Evolutionary conservation across 1,139 yeast species (phyloP).

Genomic region (Barnettozyma hawaiiensis): DNA sequence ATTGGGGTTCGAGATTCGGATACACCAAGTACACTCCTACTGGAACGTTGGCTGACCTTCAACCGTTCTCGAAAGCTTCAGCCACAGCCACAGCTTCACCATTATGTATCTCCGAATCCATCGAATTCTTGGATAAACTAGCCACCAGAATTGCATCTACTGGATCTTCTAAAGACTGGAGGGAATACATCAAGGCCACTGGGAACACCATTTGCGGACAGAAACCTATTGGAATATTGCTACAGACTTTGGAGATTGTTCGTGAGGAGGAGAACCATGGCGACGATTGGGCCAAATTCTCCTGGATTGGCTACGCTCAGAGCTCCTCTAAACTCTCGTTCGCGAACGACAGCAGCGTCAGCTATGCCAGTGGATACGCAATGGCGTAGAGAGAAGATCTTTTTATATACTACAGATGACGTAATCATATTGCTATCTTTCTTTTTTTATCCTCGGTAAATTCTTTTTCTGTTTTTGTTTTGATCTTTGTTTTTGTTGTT

Average conservation of each 20-base stretch:
- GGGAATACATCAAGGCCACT: slow-evolving; percentile 55
- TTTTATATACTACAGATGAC: too few species aligned
- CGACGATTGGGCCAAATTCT: slow-evolving; percentile 33
- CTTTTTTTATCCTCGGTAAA: too few species aligned
- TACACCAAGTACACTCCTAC: slow-evolving; percentile 53
- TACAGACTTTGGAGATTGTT: slow-evolving; percentile 43
- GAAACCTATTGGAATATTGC: slow-evolving; percentile 65
- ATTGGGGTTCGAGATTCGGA: slow-evolving; percentile 84
- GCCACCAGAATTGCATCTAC: slow-evolving; percentile 63
- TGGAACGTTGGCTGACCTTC: slow-evolving; percentile 22
- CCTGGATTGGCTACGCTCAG: slow-evolving; percentile 83
- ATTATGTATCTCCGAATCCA: slow-evolving; percentile 55
- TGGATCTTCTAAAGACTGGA: slow-evolving; percentile 50
- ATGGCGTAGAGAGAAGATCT: slow-evolving; percentile 8
- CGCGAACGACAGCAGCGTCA: slow-evolving; percentile 69
- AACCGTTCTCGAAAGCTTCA: slow-evolving; percentile 21
- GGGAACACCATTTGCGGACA: slow-evolving; percentile 95
- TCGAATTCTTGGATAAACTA: slow-evolving; percentile 59
- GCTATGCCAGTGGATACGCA: slow-evolving; percentile 83
- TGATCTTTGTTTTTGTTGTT: too few species aligned
- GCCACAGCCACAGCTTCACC: slow-evolving; percentile 29
- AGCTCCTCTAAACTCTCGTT: slow-evolving; percentile 53
- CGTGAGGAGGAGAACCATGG: slow-evolving; percentile 15
- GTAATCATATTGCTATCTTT: too few species aligned
- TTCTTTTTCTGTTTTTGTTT: not conserved